Conservation (phyloP, 139 green algal species). For the Chlorella sorokiniana region DNA sequence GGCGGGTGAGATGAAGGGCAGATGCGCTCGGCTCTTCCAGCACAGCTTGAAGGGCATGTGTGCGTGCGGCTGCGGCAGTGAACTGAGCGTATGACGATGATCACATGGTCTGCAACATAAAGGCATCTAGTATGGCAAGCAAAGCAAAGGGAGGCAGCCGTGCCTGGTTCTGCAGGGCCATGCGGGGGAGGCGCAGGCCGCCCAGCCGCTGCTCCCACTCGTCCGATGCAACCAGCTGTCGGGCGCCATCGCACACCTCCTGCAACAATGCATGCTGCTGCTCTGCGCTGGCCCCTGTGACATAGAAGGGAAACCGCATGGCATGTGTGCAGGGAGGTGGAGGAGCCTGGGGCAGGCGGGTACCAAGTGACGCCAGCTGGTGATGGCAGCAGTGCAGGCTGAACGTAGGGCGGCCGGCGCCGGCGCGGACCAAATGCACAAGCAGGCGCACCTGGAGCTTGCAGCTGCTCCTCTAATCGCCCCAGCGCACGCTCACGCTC, state of each 20-base stretch:
- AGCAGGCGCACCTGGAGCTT: conserved; percentile 11
- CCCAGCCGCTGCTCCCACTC: conserved; percentile 58
- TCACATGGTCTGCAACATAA: neutral
- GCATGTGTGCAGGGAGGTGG: neutral
- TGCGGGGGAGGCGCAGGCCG: conserved; percentile 51
- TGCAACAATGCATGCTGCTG: neutral
- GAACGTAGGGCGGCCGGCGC: neutral
- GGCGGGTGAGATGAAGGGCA: neutral
- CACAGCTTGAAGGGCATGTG: no score
- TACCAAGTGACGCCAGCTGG: neutral
- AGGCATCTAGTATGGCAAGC: neutral
- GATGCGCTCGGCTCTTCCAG: no score
- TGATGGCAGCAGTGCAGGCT: neutral
- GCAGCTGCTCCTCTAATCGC: conserved; percentile 23
- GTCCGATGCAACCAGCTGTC: conserved; percentile 35
- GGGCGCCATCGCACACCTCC: conserved; percentile 28
- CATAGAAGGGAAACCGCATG: neutral
- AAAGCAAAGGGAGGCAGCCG: neutral
- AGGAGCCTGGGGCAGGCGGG: neutral
- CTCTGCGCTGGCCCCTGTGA: neutral
- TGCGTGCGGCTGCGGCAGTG: no score
- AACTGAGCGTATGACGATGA: neutral
- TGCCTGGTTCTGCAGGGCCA: conserved; percentile 31
- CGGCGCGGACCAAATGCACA: neutral
- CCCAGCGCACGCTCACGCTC: conserved; percentile 53